phyloP scores from a whole-genome alignment of 2,329 filamentous ascomycete species.

The Colletotrichum aenigma region DNA sequence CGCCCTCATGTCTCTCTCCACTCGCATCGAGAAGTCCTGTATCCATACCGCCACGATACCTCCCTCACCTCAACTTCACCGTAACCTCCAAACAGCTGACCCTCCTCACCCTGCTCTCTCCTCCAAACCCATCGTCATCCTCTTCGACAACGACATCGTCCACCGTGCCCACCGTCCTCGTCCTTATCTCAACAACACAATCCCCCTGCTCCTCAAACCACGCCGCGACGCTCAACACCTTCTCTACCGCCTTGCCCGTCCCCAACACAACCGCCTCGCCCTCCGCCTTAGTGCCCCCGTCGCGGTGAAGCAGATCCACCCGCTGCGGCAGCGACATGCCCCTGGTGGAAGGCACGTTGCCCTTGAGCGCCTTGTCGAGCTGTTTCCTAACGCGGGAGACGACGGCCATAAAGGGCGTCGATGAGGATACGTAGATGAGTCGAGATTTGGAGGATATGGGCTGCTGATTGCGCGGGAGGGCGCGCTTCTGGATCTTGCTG shows the following conservation, averaged over 20 bases:
- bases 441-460: conserved; percentile 47
- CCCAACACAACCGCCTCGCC: conserved; percentile 62
- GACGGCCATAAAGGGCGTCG: conserved; percentile 70
- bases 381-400: conserved; percentile 69
- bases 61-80: conserved; percentile 49
- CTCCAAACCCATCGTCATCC: conserved; percentile 34
- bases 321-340: conserved; percentile 50
- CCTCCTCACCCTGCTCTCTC: conserved; percentile 48
- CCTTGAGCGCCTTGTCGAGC: conserved; percentile 56
- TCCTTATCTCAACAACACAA: conserved; percentile 63
- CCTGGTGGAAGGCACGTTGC: conserved; percentile 51
- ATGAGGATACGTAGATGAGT: conserved; percentile 68
- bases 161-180: conserved; percentile 66
- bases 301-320: conserved; percentile 45
- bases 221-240: conserved; percentile 64
- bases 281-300: conserved; percentile 28
- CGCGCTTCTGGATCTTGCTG: conserved; percentile 53
- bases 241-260: conserved; percentile 70
- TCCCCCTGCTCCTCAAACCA: conserved; percentile 69
- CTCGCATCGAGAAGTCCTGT: neutral
- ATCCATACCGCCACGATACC: neutral
- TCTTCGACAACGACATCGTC: conserved; percentile 65
- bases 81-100: conserved; percentile 56
- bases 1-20: neutral
- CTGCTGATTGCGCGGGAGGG: conserved; percentile 43